Base-by-base conservation (phyloP, 2,329 filamentous ascomycete genomes). In the Curvularia eragrostidis region DNA sequence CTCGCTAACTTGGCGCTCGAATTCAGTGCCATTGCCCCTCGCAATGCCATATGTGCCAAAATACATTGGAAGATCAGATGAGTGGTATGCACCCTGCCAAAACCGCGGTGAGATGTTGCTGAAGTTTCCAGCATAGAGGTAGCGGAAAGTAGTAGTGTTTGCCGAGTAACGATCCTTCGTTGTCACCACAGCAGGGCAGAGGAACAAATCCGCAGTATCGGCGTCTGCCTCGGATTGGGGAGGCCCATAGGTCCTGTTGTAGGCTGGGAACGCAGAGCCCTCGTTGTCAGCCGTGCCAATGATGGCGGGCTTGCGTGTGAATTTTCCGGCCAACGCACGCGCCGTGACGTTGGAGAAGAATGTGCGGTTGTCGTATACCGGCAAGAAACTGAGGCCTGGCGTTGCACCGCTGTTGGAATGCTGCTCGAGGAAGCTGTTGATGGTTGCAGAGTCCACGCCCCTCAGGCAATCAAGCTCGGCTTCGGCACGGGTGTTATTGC, bases 391-490 rank as follows among this genome's bases (percentile, higher is more conserved):
- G 3, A 77, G 52, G 2, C 55, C 41, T 1, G 74, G 73, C 7
- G 62, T 57, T 7, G 62, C 65, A 8, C 63, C 65, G 8, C 66
- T 69, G 42, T 75, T 68, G 24, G 63, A 42, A 51, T 73, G 72
- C 3, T 53, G 41, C 10, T 73, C 72, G 9, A 79, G 63, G 52
- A 76, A 77, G 32, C 67, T 62, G 18, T 69, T 67, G 15, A 80
- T 74, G 6, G 63, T 60, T 3, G 59, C 19, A 9, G 54, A 69
- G 7, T 69, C 62, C 0, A 79, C 66, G 1, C 68, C 64, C 21
- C 73, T 69, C 57, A 81, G 71, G 56, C 79, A 81, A 1, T 67
- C 67, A 3, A 81, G 59, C 54, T 79, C 72, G 0, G 59, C 65
- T 24, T 55, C 43, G 2, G 65, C 51, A 15, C 65, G 59, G 19